Evolutionary conservation across 768 basidiomycete genomes (phyloP), one percentile per base, ranked within the genome.

Genomic region (Scleroderma bovista): DNA sequence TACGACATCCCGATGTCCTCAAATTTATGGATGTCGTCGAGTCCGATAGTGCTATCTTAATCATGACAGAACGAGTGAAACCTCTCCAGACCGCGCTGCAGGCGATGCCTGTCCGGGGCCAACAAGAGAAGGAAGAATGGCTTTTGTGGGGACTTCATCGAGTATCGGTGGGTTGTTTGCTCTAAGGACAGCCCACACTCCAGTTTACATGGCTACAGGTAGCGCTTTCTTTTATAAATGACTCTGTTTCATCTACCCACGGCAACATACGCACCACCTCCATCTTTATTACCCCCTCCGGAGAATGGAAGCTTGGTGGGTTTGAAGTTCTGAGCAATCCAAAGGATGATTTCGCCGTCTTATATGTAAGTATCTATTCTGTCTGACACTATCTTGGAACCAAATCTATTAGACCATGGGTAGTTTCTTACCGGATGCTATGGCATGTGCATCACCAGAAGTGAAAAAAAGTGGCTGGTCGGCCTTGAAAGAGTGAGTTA

Each of bases 281-380:
- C 1, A 80, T 97, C 51, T 97, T 96, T 62, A 81, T 96, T 46
- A 92, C 95, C 1, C 84, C 86, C 0, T 89, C 92, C 1, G 91
- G 95, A 6, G 96, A 99, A 71, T 98, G 95, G 96, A 90, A 90
- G 61, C 72, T 99, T 8, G 94, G 91, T 17, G 95, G 95, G 1
- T 93, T 98, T 60, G 96, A 99, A 60, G 69, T 95, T 0, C 66
- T 96, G 54, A 93, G 91, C 58, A 89, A 78, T 56, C 77, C 85
- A 9, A 88, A 83, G 57, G 94, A 97, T 46, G 83, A 88, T 13
- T 65, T 74, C 40, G 80, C 88, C 29, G 78, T 88, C 15, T 71
- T 93, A 61, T 95, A 88, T 74, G 92, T 93, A 70, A 68, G 86
- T 57, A 37, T 36, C 36, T 55, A 19, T 51, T 39, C 34, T 38